phyloP scores from a whole-genome alignment of 805 yeast species.

The Isabelozyma rhagii region DNA sequence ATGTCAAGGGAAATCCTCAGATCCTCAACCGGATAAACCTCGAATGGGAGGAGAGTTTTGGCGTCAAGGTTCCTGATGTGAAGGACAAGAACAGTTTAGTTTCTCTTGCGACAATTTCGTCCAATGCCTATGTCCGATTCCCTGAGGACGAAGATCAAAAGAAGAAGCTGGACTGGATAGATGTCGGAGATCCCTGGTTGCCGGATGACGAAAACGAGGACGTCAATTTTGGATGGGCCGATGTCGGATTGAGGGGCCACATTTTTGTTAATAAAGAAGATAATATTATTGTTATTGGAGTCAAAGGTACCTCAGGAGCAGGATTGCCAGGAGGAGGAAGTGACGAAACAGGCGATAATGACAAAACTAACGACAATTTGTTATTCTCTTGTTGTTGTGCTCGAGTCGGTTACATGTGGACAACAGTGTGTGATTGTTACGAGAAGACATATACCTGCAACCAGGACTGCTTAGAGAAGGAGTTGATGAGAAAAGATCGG shows the following conservation, averaged over 20 bases:
- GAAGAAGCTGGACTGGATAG: constrained; percentile 77
- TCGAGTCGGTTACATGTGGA: constrained; percentile 85
- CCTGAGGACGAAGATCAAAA: constrained; percentile 55
- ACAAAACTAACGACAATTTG: constrained; percentile 82
- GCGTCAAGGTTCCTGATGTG: constrained; percentile 66
- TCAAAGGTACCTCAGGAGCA: constrained; percentile 92
- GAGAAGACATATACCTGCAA: constrained; percentile 81
- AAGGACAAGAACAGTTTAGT: constrained; percentile 71
- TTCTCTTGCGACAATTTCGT: constrained; percentile 77
- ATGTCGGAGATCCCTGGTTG: constrained; percentile 51
- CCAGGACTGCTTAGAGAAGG: constrained; percentile 79
- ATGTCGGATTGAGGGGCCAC: constrained; percentile 85
- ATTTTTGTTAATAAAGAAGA: constrained; percentile 63
- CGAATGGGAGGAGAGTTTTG: constrained; percentile 62
- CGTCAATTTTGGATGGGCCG: constrained; percentile 82
- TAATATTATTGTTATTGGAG: constrained; percentile 67
- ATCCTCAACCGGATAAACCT: constrained; percentile 37
- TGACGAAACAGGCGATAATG: constrained; percentile 73
- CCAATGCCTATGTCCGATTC: constrained; percentile 82
- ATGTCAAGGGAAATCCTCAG: constrained; percentile 35
- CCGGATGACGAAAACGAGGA: constrained; percentile 56
- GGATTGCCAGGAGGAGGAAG: constrained; percentile 47
- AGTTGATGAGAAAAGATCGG: constrained; percentile 67
- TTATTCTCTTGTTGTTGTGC: constrained; percentile 96
- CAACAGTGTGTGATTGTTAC: constrained; percentile 93